A percentile compares a stretch with the other conserved stretches of the same genome.
These are phyloP conservation scores for Coniochaeta pulveracea DNA, from an alignment of 2,329 filamentous ascomycete genomes.

Conservation along the genomic window DNA sequence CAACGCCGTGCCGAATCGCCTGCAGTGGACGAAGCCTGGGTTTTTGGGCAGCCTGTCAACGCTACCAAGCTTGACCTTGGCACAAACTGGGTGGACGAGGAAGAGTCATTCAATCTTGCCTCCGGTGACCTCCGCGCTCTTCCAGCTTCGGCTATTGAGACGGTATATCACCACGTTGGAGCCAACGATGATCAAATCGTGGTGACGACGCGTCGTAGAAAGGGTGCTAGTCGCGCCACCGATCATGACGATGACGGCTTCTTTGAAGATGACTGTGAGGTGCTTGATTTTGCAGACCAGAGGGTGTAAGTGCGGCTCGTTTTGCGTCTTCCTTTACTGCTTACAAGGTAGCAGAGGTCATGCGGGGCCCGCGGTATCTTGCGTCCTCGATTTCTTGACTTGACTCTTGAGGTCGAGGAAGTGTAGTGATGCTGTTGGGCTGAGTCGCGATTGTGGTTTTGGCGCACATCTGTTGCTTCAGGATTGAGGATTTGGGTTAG, in stretches of 20 bases:
- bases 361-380: too few species aligned
- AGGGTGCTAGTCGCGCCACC: constrained; percentile 37
- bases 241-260: constrained; percentile 60
- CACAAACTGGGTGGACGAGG: constrained; percentile 31
- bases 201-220: constrained; percentile 65
- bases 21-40: constrained; percentile 28
- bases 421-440: too few species aligned
- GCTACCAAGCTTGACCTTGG: constrained; percentile 42
- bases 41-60: constrained; percentile 46
- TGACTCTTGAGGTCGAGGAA: too few species aligned
- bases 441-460: too few species aligned
- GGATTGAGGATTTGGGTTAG: too few species aligned
- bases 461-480: too few species aligned
- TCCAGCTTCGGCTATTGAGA: constrained; percentile 53
- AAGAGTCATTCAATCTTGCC: constrained; percentile 34
- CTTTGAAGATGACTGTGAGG: constrained; percentile 87
- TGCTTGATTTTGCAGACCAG: constrained; percentile 75
- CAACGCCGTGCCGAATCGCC: constrained; percentile 15
- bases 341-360: too few species aligned
- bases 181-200: constrained; percentile 66
- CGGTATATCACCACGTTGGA: constrained; percentile 43
- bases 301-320: constrained; percentile 36
- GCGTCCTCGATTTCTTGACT: constrained; percentile 1
- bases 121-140: constrained; percentile 47
- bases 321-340: constrained; percentile 1